Evolutionary conservation across 2,329 filamentous ascomycete genomes (phyloP).

Genomic region (Corniculantispora saksenae): DNA sequence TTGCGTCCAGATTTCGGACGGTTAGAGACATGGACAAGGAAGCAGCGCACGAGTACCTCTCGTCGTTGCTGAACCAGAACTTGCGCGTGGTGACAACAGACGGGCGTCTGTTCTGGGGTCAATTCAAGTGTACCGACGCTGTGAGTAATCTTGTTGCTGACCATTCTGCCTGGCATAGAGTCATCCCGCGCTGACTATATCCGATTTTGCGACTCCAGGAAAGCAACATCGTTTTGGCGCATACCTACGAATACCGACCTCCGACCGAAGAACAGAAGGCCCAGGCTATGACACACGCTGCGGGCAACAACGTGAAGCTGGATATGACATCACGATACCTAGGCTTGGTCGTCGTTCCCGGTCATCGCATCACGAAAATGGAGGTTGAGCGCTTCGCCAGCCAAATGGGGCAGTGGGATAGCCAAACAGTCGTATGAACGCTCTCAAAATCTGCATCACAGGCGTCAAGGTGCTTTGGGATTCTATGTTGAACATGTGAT

Average conservation of each 20-base stretch:
- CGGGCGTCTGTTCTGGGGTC: constrained; percentile 82
- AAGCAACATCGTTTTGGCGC: constrained; percentile 80
- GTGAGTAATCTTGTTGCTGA: constrained; percentile 48
- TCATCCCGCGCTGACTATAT: constrained; percentile 23
- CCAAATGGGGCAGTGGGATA: constrained; percentile 40
- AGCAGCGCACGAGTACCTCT: constrained; percentile 57
- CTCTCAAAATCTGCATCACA: neutral
- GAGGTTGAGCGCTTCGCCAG: constrained; percentile 78
- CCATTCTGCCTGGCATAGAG: neutral
- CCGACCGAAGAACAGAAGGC: constrained; percentile 57
- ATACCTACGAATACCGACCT: constrained; percentile 86
- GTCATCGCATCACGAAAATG: constrained; percentile 81
- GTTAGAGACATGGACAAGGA: constrained; percentile 47
- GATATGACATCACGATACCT: constrained; percentile 85
- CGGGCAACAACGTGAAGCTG: constrained; percentile 53
- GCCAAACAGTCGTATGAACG: constrained; percentile 8
- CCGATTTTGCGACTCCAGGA: constrained; percentile 56
- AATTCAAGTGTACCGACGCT: constrained; percentile 92
- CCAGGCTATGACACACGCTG: constrained; percentile 36
- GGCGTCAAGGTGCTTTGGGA: neutral
- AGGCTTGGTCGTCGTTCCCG: constrained; percentile 86
- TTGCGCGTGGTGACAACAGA: constrained; percentile 80
- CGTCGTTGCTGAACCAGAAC: constrained; percentile 73
- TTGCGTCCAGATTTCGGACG: neutral
- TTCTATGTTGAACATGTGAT: neutral